phyloP scores from a whole-genome alignment of 352 stramenopile species.

The Phytophthora pisi region DNA sequence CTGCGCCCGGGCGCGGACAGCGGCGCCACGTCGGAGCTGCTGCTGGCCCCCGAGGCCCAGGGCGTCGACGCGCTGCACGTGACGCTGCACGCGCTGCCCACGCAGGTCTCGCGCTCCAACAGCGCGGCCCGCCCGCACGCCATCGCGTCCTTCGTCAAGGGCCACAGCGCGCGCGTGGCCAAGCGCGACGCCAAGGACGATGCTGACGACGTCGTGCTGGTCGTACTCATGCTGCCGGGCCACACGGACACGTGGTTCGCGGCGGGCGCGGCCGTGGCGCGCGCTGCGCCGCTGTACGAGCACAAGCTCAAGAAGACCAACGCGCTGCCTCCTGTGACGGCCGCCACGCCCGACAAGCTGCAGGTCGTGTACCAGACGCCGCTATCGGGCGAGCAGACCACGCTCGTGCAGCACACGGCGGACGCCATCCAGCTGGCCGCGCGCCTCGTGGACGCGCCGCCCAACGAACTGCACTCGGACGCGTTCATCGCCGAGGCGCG shows the following conservation, averaged over 20 bases:
- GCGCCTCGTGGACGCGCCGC: conserved; percentile 89
- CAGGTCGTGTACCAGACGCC: conserved; percentile 58
- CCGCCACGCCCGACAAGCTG: conserved; percentile 45
- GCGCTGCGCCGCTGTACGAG: conserved; percentile 52
- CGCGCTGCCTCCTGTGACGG: conserved; percentile 34
- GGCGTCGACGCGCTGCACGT: conserved; percentile 41
- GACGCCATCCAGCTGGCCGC: conserved; percentile 87
- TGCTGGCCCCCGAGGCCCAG: conserved; percentile 41
- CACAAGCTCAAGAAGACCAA: conserved; percentile 55
- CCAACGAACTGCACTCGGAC: conserved; percentile 92
- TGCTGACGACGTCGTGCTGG: conserved; percentile 49
- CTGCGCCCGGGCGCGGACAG: conserved; percentile 50
- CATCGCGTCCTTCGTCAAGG: conserved; percentile 70
- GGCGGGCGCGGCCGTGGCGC: conserved; percentile 57
- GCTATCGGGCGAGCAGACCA: conserved; percentile 35
- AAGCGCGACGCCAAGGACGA: conserved; percentile 8
- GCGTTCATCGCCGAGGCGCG: conserved; percentile 86
- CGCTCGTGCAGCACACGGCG: conserved; percentile 63
- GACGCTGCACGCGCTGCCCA: conserved; percentile 66
- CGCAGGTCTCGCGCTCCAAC: conserved; percentile 73
- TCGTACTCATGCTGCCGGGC: conserved; percentile 60
- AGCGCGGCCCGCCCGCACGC: conserved; percentile 72
- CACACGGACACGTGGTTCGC: conserved; percentile 65
- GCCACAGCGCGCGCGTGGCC: conserved; percentile 33
- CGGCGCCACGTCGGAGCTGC: conserved; percentile 50